Evolutionary conservation across 768 basidiomycete genomes (phyloP).

Genomic region (Kwoniella sp.): DNA sequence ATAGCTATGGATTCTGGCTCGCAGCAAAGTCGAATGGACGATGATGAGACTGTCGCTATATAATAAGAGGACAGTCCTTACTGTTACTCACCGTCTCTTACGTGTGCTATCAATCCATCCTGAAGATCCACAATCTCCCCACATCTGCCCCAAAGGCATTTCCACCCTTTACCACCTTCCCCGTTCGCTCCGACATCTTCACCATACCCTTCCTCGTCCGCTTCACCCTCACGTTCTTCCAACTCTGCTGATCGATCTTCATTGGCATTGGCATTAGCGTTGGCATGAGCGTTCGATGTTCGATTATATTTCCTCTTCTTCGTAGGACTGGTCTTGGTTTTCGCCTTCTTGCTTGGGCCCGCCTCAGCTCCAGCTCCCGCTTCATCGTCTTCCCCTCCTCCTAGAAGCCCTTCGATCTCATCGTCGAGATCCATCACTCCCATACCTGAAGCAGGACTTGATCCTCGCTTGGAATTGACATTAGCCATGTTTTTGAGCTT

Average conservation of each 20-base stretch:
- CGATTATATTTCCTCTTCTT: background rate
- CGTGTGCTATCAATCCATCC: conserved; percentile 75
- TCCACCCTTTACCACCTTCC: background rate
- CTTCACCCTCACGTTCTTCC: background rate
- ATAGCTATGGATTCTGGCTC: too few species aligned
- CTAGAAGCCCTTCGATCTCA: conserved; percentile 35
- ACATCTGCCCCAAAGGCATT: conserved; percentile 83
- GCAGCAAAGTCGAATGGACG: too few species aligned
- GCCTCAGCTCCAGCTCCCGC: background rate
- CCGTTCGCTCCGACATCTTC: background rate
- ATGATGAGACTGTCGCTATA: too few species aligned
- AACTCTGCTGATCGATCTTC: too few species aligned
- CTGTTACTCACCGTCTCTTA: conserved; percentile 69
- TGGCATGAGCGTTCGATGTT: background rate
- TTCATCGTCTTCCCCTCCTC: conserved; percentile 11
- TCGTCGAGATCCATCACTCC: conserved; percentile 27
- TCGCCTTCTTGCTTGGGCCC: background rate
- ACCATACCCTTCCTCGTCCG: background rate
- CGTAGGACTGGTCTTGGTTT: background rate
- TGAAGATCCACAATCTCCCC: conserved; percentile 71
- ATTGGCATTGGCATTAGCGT: background rate
- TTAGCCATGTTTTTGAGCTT: background rate
- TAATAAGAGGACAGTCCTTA: conserved; percentile 1
- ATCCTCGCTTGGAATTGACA: background rate
- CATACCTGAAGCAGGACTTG: background rate